Base-by-base conservation (phyloP, 169 alveolate genomes). In the Plasmodium inui region DNA sequence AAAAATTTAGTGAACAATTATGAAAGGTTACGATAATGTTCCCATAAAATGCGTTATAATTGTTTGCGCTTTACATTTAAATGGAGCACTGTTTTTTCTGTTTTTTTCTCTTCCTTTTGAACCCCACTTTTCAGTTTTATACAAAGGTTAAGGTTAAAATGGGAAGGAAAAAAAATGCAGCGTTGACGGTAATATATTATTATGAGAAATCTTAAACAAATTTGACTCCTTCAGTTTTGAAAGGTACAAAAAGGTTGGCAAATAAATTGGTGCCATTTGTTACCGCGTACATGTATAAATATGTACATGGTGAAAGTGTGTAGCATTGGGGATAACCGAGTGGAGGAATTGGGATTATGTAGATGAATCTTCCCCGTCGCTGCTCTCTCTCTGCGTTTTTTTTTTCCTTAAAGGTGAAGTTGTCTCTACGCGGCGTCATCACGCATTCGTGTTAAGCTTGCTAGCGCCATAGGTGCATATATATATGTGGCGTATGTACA, bases 161-260 rank as follows among this genome's bases (percentile, higher is more conserved):
- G n/a, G 78, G 30, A 71, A 70, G 30, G n/a, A n/a, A 17, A 84
- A 57, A 70, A 84, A 71, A 84, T 84, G 55, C 70, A 70, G 32
- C 37, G 30, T 28, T 53, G 26, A 82, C 6, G 53, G 22, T 14
- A 44, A 41, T 79, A 7, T 50, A 17, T 37, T 50, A 17, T 37
- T 19, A 28, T 79, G 57, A 79, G 17, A 9, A 39, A 37, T 30
- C 84, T 79, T 79, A n/a, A 34, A 3, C 46, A n/a, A 79, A 37
- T 19, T 79, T 79, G 73, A 30, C 9, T 79, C 70, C 73, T n/a
- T 34, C 19, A 34, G 57, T 50, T 79, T 79, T 22, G 22, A 8
- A 44, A 82, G 70, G 37, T 82, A 30, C 26, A 39, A 53, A 53
- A 28, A 67, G 76, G 76, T 67, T 67, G 76, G 41, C 30, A 37